A percentile compares a stretch with the other conserved stretches of the same genome.
phyloP scores from a whole-genome alignment of 495 filamentous ascomycete species.

The Podospora didyma region DNA sequence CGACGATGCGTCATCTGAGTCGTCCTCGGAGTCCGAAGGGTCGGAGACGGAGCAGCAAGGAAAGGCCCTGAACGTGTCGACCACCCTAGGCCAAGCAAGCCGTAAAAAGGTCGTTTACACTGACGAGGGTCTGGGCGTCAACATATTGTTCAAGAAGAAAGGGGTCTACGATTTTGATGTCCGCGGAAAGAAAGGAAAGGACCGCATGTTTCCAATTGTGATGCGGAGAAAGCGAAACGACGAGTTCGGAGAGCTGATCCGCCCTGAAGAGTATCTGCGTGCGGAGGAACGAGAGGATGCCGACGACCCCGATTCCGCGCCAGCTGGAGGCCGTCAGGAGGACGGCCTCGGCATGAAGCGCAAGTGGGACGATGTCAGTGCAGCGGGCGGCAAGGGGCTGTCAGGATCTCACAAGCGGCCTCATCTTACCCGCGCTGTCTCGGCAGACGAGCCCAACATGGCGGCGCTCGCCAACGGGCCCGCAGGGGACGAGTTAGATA shows the following conservation, averaged over 20 bases:
- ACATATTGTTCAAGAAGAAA: conserved; percentile 82
- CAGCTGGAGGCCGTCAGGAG: conserved; percentile 43
- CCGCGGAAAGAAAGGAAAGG: conserved; percentile 85
- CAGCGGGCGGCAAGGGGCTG: conserved; percentile 39
- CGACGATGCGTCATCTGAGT: conserved; percentile 76
- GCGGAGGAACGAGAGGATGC: conserved; percentile 88
- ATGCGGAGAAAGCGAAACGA: conserved; percentile 74
- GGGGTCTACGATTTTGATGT: conserved; percentile 90
- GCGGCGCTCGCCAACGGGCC: conserved; percentile 35
- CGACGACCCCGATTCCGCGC: conserved; percentile 54
- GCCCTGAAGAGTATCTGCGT: conserved; percentile 89
- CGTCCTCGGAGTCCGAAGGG: conserved; percentile 79
- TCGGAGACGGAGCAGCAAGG: conserved; percentile 90
- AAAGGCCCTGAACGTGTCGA: conserved; percentile 81
- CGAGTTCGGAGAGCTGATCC: conserved; percentile 89
- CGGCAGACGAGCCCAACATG: conserved; percentile 38
- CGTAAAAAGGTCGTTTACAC: conserved; percentile 76
- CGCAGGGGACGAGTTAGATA: conserved; percentile 48
- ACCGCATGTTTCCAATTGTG: conserved; percentile 88
- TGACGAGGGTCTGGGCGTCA: conserved; percentile 86
- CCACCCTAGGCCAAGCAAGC: conserved; percentile 72
- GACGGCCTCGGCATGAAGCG: conserved; percentile 85
- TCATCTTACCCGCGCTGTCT: conserved; percentile 29
- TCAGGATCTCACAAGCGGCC: conserved; percentile 35
- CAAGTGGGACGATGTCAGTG: conserved; percentile 75